phyloP scores from a whole-genome alignment of 805 yeast species.

The Starmerella etchellsii region DNA sequence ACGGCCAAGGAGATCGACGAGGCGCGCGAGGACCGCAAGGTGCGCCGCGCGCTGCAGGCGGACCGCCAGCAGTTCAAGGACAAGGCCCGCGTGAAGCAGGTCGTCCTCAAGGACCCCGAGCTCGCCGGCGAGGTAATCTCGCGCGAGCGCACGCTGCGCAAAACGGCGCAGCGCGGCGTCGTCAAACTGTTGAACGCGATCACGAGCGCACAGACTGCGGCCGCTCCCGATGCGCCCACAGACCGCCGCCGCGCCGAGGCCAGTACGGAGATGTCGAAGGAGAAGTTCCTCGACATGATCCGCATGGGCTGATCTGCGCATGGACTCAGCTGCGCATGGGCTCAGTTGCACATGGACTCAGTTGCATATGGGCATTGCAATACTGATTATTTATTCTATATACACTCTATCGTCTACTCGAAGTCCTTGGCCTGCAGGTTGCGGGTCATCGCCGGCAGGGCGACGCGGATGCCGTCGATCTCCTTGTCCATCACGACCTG shows the following conservation, averaged over 20 bases:
- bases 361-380: too few relatives aligned
- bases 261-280: slow-evolving; percentile 69
- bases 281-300: slow-evolving; percentile 76
- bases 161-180: slow-evolving; percentile 80
- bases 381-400: not conserved
- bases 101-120: slow-evolving; percentile 46
- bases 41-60: slow-evolving; percentile 50
- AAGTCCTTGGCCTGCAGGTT: slow-evolving; percentile 78
- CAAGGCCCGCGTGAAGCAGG: slow-evolving; percentile 50
- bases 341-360: not conserved
- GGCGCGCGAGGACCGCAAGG: slow-evolving; percentile 73
- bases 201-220: slow-evolving; percentile 58
- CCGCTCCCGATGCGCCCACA: slow-evolving; percentile 14
- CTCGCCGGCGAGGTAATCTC: slow-evolving; percentile 49
- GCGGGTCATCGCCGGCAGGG: slow-evolving; percentile 94
- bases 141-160: slow-evolving; percentile 55
- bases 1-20: slow-evolving; percentile 61
- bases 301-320: slow-evolving; percentile 24
- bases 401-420: slow-evolving; percentile 21
- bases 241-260: slow-evolving; percentile 33
- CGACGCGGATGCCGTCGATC: slow-evolving; percentile 85
- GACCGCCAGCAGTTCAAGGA: slow-evolving; percentile 63
- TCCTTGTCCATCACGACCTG: slow-evolving; percentile 83
- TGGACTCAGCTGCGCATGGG: not conserved
- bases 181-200: slow-evolving; percentile 75